These are phyloP conservation scores for Dryas integrifolia DNA, from an alignment of 331 rosid genomes.

Conservation along the genomic window DNA sequence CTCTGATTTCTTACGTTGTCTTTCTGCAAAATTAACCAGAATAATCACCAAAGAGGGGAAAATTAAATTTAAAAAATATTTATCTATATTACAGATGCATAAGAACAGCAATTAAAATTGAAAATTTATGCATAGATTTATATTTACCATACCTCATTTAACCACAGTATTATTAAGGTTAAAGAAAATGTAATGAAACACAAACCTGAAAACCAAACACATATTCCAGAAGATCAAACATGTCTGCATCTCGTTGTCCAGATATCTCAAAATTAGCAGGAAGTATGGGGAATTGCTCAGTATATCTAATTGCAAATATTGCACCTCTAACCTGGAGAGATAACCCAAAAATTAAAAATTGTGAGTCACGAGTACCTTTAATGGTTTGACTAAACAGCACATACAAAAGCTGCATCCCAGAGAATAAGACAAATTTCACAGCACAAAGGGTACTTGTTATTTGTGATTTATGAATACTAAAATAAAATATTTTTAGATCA, in stretches of 20 bases:
- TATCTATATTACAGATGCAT: background rate
- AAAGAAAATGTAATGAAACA: conserved; percentile 7
- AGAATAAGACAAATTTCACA: background rate
- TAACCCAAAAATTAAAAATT: conserved; percentile 29
- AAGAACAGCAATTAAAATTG: background rate
- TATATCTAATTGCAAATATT: conserved; percentile 68
- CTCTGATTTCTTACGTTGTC: conserved; percentile 89
- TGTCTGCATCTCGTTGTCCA: conserved; percentile 75
- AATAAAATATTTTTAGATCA: too few species aligned
- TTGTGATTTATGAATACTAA: background rate
- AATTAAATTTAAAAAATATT: background rate
- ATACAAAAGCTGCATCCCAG: background rate
- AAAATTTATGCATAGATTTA: background rate
- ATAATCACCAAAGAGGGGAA: background rate
- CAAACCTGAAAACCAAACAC: conserved; percentile 96
- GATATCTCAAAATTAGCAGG: conserved; percentile 64
- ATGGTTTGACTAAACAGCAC: background rate
- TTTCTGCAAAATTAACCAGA: conserved; percentile 49
- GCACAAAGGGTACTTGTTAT: background rate
- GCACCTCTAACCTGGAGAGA: conserved; percentile 78
- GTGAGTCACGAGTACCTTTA: conserved; percentile 23
- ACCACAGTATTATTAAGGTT: conserved; percentile 22
- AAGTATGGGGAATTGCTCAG: conserved; percentile 78
- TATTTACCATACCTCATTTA: background rate
- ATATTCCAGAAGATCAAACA: conserved; percentile 88